phyloP scores from a whole-genome alignment of 345 rosid genomes.

The Aquilaria sinensis region DNA sequence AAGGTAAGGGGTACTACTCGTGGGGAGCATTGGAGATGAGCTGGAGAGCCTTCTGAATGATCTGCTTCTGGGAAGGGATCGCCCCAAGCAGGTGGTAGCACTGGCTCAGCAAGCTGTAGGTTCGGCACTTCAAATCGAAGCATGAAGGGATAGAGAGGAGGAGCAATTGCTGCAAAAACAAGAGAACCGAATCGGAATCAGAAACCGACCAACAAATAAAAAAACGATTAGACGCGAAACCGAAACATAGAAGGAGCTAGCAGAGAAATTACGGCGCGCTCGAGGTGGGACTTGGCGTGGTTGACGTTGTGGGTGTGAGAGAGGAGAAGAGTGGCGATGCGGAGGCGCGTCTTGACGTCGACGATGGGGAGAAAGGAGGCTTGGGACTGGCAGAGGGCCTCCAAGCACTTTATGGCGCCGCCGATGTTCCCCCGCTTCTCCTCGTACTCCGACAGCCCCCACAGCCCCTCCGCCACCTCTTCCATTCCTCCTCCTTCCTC shows the following conservation, averaged over 20 bases:
- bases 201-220: background rate
- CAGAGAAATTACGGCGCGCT: slow-evolving; percentile 34
- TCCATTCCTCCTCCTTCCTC: slow-evolving; percentile 30
- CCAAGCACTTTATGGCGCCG: slow-evolving; percentile 76
- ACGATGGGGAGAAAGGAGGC: slow-evolving; percentile 70
- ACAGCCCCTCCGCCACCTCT: slow-evolving; percentile 82
- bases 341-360: slow-evolving; percentile 87
- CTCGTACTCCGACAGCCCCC: slow-evolving; percentile 84
- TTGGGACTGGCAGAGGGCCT: slow-evolving; percentile 77
- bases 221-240: slow-evolving; percentile 5
- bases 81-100: slow-evolving; percentile 87
- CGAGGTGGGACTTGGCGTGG: slow-evolving; percentile 88
- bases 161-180: slow-evolving; percentile 34
- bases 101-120: slow-evolving; percentile 82
- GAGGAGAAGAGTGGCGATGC: slow-evolving; percentile 75
- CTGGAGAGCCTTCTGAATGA: slow-evolving; percentile 69
- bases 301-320: slow-evolving; percentile 75
- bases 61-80: slow-evolving; percentile 74
- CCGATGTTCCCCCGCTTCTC: slow-evolving; percentile 72
- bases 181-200: background rate
- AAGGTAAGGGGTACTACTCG: slow-evolving; percentile 14
- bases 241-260: background rate
- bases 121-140: slow-evolving; percentile 71
- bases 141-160: slow-evolving; percentile 82
- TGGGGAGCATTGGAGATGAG: slow-evolving; percentile 43